Conservation (phyloP, 768 basidiomycete species). For the Termitomyces sp. region DNA sequence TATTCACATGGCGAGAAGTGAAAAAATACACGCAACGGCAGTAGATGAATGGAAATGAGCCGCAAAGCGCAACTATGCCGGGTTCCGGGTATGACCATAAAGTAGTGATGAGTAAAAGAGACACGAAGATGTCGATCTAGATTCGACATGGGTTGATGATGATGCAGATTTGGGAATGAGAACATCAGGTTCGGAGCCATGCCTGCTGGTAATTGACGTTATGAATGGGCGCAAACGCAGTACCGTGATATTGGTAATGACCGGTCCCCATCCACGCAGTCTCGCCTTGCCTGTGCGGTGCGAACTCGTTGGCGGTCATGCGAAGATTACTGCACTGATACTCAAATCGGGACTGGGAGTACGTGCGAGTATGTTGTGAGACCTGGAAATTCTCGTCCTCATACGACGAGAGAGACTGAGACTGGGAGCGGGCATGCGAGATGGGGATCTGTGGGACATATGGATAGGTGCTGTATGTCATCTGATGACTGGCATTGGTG, state of each 20-base stretch:
- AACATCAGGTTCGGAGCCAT: constrained; percentile 46
- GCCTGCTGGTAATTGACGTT: constrained; percentile 43
- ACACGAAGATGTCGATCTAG: constrained; percentile 27
- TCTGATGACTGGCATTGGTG: constrained; percentile 26
- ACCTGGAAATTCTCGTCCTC: constrained; percentile 44
- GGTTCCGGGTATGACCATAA: constrained; percentile 30
- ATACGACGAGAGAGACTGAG: constrained; percentile 55
- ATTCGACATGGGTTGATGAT: constrained; percentile 15
- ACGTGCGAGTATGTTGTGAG: constrained; percentile 53
- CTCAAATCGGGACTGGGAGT: constrained; percentile 57
- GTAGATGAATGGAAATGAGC: constrained; percentile 25
- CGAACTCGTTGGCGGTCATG: constrained; percentile 39
- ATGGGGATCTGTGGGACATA: constrained; percentile 32
- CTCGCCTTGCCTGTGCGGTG: constrained; percentile 31
- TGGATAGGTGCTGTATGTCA: constrained; percentile 35
- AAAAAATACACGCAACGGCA: constrained; percentile 28
- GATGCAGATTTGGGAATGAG: constrained; percentile 7
- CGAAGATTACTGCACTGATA: constrained; percentile 45
- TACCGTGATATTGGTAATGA: constrained; percentile 39
- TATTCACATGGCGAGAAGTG: constrained; percentile 29
- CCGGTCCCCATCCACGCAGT: constrained; percentile 40
- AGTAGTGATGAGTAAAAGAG: constrained; percentile 25
- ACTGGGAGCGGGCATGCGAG: constrained; percentile 54
- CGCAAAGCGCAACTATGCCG: constrained; percentile 24
- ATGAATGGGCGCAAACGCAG: constrained; percentile 39